phyloP scores from a whole-genome alignment of 2,329 filamentous ascomycete species.

The Aspergillus aculeatinus region DNA sequence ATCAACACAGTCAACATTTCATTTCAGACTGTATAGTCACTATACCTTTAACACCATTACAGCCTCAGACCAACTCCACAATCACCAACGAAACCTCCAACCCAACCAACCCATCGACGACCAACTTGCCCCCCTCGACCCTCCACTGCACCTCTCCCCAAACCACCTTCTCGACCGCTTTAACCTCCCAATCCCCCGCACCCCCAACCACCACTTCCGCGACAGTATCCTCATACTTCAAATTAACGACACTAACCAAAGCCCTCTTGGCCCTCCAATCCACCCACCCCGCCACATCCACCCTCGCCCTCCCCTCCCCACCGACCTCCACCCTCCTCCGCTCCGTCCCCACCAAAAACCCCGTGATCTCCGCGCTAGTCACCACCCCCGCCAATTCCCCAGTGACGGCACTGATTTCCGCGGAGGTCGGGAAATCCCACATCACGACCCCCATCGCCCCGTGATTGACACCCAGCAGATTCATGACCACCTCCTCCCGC shows the following conservation, averaged over 20 bases:
- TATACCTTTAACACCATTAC: no score
- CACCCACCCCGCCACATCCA: neutral
- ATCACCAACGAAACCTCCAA: neutral
- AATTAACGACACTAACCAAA: neutral
- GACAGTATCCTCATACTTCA: neutral
- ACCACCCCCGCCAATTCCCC: neutral
- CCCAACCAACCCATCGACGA: neutral
- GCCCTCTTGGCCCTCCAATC: neutral
- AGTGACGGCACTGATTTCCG: neutral
- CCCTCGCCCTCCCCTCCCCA: neutral
- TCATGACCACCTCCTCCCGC: neutral
- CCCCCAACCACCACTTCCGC: neutral
- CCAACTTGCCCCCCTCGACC: neutral
- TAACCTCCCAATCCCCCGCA: neutral
- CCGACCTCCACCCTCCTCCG: neutral
- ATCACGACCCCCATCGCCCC: neutral
- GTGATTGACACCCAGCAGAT: neutral
- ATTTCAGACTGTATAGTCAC: no score
- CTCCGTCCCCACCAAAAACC: neutral
- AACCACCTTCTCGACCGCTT: neutral
- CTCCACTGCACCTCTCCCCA: neutral
- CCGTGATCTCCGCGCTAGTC: neutral
- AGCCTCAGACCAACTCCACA: neutral
- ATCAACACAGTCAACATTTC: no score
- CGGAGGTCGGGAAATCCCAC: slow-evolving; percentile 1